Evolutionary conservation across 2,329 filamentous ascomycete genomes (phyloP), one percentile per base, ranked within the genome.

Genomic region (Monilinia fructigena): DNA sequence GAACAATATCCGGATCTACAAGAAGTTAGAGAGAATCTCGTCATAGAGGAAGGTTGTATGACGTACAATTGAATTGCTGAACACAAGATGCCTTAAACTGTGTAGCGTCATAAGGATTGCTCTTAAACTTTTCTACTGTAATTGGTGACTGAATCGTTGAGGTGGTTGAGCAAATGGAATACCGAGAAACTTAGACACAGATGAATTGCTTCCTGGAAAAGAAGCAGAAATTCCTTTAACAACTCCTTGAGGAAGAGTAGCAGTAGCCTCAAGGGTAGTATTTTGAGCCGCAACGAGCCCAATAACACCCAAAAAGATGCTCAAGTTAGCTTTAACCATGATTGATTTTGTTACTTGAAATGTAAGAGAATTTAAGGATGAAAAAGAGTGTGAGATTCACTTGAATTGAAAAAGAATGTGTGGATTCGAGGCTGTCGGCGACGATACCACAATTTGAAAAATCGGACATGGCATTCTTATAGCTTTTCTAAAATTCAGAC

Each of bases 141-240:
- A 52, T 35, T 0, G 91, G 91, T 8, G 89, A 74, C 84, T 87
- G 48, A 95, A 82, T 16, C 91, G 86, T 0, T 84, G 81, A 0
- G 91, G 91, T 1, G 89, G 83, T 68, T 90, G 80, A 3, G 90
- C 90, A 73, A 87, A 95, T 2, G 90, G 91, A 66, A 95, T 91
- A 28, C 88, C 89, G 52, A 70, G 70, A 79, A 91, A 93, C 38
- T 81, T 85, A 66, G 26, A 31, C 16, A 66, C 55, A 66, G 55
- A 48, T 8, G 28, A 38, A 18, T 48, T 28, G 26, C 53, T 26
- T 47, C 55, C 63, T 45, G 48, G 20, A 31, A 66, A 16, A 20
- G 55, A 20, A 18, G n/a, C 47, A 10, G n/a, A 47, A 40, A 47
- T 35, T 0, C 63, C 63, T 5, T 12, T 18, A 35, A 66, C 18